Percentiles rank a stretch among this genome's conserved stretches.
Conservation (phyloP, 2,329 filamentous ascomycete genomes). For the Elsinoe perseae region DNA sequence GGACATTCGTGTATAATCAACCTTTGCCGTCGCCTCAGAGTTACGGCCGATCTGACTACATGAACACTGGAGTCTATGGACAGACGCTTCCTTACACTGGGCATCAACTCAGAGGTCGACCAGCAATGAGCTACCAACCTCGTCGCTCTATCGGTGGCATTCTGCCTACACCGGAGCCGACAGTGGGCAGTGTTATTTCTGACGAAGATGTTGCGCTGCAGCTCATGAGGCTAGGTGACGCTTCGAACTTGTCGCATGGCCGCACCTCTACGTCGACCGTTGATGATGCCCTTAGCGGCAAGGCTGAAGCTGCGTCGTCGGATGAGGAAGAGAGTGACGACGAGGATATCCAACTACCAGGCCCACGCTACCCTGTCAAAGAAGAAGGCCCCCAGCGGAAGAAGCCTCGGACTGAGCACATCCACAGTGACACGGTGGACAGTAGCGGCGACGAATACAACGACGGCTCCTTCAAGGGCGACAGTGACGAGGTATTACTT, state of each 20-base stretch:
- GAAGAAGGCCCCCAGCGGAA: constrained; percentile 28
- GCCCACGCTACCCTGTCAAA: constrained; percentile 23
- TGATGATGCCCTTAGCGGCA: constrained; percentile 87
- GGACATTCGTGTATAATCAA: constrained; percentile 69
- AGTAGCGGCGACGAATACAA: constrained; percentile 55
- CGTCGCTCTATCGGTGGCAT: constrained; percentile 49
- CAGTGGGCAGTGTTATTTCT: constrained; percentile 90
- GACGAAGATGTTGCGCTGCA: constrained; percentile 97
- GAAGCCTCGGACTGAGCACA: constrained; percentile 42
- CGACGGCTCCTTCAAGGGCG: constrained; percentile 47
- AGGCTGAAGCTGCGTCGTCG: constrained; percentile 75
- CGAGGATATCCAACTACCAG: constrained; percentile 50
- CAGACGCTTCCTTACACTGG: constrained; percentile 14
- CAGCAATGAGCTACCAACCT: constrained; percentile 33
- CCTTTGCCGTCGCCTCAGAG: constrained; percentile 78
- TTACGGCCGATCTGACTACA: constrained; percentile 44
- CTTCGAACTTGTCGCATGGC: constrained; percentile 86
- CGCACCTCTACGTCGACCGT: constrained; percentile 88
- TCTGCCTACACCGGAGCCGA: constrained; percentile 91
- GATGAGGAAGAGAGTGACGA: constrained; percentile 63
- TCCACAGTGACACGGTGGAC: constrained; percentile 47
- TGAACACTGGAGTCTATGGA: constrained; percentile 19
- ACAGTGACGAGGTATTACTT: constrained; percentile 41
- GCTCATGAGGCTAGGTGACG: constrained; percentile 89
- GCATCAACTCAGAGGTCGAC: constrained; percentile 55